Evolutionary conservation across 1,139 yeast genomes (phyloP).

Genomic region (Saccharomyces hybrid): DNA sequence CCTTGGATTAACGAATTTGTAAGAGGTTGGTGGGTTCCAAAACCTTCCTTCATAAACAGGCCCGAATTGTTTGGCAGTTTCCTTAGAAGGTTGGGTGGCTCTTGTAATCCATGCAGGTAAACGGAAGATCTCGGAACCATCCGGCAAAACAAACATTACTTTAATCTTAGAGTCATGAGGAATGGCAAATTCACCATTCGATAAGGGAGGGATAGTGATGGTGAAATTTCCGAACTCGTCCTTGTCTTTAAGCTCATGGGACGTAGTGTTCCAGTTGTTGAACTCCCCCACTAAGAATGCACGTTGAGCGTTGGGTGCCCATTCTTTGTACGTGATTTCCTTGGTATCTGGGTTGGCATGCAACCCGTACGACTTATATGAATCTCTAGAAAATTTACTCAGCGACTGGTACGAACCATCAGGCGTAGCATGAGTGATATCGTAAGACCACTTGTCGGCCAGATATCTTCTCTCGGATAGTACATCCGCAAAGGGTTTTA

Average conservation of each 20-base stretch:
- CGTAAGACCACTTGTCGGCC: conserved; percentile 50
- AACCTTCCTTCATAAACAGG: conserved; percentile 77
- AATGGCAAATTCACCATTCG: conserved; percentile 55
- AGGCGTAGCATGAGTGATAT: conserved; percentile 24
- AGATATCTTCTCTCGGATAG: conserved; percentile 45
- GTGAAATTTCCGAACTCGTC: conserved; percentile 66
- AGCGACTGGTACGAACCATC: conserved; percentile 34
- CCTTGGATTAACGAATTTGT: conserved; percentile 55
- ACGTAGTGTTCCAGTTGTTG: conserved; percentile 64
- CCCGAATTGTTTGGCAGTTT: conserved; percentile 39
- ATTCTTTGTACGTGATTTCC: conserved; percentile 59
- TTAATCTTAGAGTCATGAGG: conserved; percentile 78
- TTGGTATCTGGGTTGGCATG: conserved; percentile 49
- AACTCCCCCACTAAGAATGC: conserved; percentile 86
- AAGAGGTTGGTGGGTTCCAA: conserved; percentile 70
- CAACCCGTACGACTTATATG: conserved; percentile 66
- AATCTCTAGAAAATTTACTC: conserved; percentile 39
- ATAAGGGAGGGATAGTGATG: conserved; percentile 44
- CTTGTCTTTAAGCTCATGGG: conserved; percentile 43
- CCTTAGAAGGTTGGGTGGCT: conserved; percentile 62
- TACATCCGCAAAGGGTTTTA: conserved; percentile 64
- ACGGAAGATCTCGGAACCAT: conserved; percentile 67
- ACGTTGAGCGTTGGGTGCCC: conserved; percentile 77
- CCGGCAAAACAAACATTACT: conserved; percentile 54
- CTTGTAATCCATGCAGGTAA: conserved; percentile 85